Evolutionary conservation across 164 flowering plant species (phyloP).

Genomic region (Chimonanthus praecox): DNA sequence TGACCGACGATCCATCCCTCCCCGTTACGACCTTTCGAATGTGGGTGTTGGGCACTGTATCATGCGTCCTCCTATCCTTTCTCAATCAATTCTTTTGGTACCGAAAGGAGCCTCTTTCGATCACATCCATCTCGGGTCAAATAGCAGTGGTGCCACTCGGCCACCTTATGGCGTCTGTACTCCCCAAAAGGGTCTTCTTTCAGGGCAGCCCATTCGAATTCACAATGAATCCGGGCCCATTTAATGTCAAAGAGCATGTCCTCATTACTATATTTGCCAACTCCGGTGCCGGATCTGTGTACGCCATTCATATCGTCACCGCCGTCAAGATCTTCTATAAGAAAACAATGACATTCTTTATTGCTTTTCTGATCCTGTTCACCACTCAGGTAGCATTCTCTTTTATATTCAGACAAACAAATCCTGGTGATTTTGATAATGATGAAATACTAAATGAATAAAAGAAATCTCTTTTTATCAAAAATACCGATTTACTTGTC

Average conservation of each 20-base stretch:
- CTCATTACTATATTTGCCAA: conserved; percentile 91
- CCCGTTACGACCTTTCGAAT: conserved; percentile 82
- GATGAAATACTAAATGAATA: background rate
- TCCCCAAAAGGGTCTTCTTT: conserved; percentile 48
- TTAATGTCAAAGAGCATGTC: conserved; percentile 91
- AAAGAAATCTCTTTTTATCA: too few relatives aligned
- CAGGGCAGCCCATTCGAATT: conserved; percentile 57
- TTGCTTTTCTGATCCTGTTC: conserved; percentile 55
- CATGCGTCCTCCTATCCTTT: conserved; percentile 72
- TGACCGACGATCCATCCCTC: conserved; percentile 59
- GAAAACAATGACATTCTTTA: conserved; percentile 50
- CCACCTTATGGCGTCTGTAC: conserved; percentile 58
- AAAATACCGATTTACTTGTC: too few relatives aligned
- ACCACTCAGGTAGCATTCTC: conserved; percentile 65
- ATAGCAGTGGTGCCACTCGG: conserved; percentile 90
- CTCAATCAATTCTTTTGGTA: conserved; percentile 96
- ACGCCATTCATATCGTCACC: conserved; percentile 77
- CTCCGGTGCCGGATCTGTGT: conserved; percentile 80
- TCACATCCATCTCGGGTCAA: conserved; percentile 78
- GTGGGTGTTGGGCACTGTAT: conserved; percentile 66
- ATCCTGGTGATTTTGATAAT: background rate
- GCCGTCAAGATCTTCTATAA: conserved; percentile 68
- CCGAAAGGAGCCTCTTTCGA: conserved; percentile 61
- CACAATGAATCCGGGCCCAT: conserved; percentile 82
- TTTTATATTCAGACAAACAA: background rate